Percentiles rank a stretch among this genome's conserved stretches.
These are phyloP conservation scores for Apium graveolens DNA, from an alignment of 129 eudicot genomes.

Conservation along the genomic window DNA sequence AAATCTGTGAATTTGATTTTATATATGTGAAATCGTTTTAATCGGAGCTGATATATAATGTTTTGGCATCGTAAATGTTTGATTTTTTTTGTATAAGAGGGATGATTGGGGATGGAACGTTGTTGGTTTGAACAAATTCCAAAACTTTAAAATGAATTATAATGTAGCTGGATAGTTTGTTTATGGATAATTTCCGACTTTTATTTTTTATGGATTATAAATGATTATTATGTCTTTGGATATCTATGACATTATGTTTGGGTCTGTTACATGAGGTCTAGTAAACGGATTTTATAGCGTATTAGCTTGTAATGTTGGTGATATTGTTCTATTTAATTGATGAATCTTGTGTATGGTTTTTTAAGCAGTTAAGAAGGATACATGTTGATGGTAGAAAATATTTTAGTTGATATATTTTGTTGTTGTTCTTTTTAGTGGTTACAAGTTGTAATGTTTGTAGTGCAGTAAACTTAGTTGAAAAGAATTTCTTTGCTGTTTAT, in stretches of 20 bases:
- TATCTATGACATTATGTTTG: not conserved
- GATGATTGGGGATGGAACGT: too few species aligned
- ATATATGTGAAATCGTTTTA: not conserved
- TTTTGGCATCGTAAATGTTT: not conserved
- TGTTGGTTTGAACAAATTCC: not conserved
- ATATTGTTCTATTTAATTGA: too few species aligned
- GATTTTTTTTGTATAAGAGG: not conserved
- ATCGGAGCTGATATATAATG: not conserved
- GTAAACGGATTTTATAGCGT: too few species aligned
- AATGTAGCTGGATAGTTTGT: not conserved
- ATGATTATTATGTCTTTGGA: too few species aligned
- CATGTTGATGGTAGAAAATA: not conserved
- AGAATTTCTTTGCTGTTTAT: too few species aligned
- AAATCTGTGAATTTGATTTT: not conserved
- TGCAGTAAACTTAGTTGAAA: too few species aligned
- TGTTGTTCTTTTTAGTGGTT: not conserved
- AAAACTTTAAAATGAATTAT: not conserved
- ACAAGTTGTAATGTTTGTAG: not conserved
- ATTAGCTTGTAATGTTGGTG: too few species aligned
- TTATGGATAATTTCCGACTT: not conserved
- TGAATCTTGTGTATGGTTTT: too few species aligned
- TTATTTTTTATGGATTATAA: too few species aligned
- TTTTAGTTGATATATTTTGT: not conserved
- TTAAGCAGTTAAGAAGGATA: not conserved
- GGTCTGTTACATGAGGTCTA: not conserved